Evolutionary conservation across 2,329 filamentous ascomycete species (phyloP), one percentile per base, ranked within the genome.

Genomic region (Aspergillus versicolor): DNA sequence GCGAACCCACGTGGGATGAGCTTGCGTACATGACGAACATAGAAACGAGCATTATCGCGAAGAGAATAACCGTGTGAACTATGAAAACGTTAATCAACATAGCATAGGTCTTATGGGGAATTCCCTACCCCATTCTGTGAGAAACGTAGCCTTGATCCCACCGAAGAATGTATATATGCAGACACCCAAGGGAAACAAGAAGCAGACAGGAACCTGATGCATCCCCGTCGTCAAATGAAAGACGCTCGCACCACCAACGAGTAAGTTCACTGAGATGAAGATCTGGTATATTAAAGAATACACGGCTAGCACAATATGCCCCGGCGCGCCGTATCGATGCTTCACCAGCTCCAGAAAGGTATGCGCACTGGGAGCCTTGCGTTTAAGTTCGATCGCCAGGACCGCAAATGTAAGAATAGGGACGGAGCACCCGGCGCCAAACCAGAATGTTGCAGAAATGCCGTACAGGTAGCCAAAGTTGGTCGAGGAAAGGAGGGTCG

Each of bases 1-100:
- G 63, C n/a, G 58, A 62, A 3, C 67, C 66, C 3, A 66, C 44
- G 2, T 13, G 13, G 21, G 22, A 21, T 3, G 52, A 54, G 15
- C 41, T 47, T 21, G 44, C 32, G 21, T 54, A 54, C 17, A 54
- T 19, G 21, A 54, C 52, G 22, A 54, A 48, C 9, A 54, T 19
- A 0, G 52, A 54, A 4, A 48, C 24, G 0, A 54, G 52, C 52
- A 54, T 54, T 24, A 54, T 54, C 4, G 19, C 21, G 37, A 40
- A 54, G 37, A 54, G 37, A 13, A 54, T 45, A 2, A 54, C 38
- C 1, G 52, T 54, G 32, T 54, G 52, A 27, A 27, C 24, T 27
- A 27, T 21, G 2, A 9, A 27, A 4, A 4, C 3, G 21, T 21
- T 4, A 21, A 4, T 21, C 21, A 21, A 21, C 3, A 21, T 4